Base-by-base conservation (phyloP, 1,284 basidiomycete genomes). In the Heterobasidion irregulare region DNA sequence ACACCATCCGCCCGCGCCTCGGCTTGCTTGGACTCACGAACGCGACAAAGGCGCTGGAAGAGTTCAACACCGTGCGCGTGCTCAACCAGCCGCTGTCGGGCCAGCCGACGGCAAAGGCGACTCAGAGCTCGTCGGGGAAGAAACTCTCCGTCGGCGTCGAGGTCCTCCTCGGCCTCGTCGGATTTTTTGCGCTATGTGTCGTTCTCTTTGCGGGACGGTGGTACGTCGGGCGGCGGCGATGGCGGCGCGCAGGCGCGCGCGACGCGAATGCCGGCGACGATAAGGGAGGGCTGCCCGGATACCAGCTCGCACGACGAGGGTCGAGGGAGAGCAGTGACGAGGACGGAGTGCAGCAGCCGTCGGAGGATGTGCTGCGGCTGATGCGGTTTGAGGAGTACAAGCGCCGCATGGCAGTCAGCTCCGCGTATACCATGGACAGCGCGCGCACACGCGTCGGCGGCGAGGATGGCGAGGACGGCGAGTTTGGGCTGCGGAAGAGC, bases 61-160 rank as follows among this genome's bases (percentile, higher is more conserved):
- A 89, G 60, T 90, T 90, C 68, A 63, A 81, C 47, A 76, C 72
- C 3, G 84, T 89, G 3, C 76, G 87, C 0, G 78, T 88, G 15
- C 68, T 82, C 44, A 76, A 82, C 52, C 73, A 80, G 59, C 80
- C 83, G 1, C 66, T 86, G 13, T 57, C 62, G 15, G 46, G 50
- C 6, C 38, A 41, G 38, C 38, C 38, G 10, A 41, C 38, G 38
- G n/a, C 38, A 2, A 41, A 41, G 2, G 10, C 38, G 38, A 35
- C 32, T 16, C 41, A 52, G 9, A 47, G 50, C 26, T 44, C 36
- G 19, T 52, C 45, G 19, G 64, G 66, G 16, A 67, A 72, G 57
- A 72, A 73, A 58, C 59, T 82, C 8, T 75, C 73, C 3, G 74
- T 85, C 4, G 87, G 84, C 1, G 64, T 86, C 50, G 75, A 80